Base-by-base conservation (phyloP, 371 early-diverging fungal genomes). In the Apophysomyces sp. region DNA sequence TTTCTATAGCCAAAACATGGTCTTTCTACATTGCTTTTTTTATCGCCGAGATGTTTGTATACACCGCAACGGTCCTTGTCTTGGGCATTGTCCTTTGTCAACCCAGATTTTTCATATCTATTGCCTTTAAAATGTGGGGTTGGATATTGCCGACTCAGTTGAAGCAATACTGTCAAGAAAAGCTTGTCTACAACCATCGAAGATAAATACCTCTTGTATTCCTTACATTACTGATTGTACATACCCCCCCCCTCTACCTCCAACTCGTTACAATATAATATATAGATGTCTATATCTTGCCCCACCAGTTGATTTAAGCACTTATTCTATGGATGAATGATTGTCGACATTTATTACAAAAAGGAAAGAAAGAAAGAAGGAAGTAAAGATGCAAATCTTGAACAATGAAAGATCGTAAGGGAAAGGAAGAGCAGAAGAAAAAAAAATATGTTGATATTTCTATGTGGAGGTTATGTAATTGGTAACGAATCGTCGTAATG, bases 401-500 rank as follows among this genome's bases (percentile, higher is more conserved):
- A 56, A 24, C 29, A 21, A 56, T 18, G 34, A 31, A 36, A 32
- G 28, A 18, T 15, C 16, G 28, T 8, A 55, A 26, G 6, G 16
- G 36, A 24, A 37, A 7, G 9, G 15, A 32, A 15, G 18, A 53
- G 30, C 12, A 24, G 29, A 28, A 11, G 18, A 2, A 28, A 30
- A 29, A 30, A 28, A 28, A 0, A 5, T 13, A 27, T 9, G 4
- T 53, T 51, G 39, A 28, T 32, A 60, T 9, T 40, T 44, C 49
- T 44, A 44, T 44, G 11, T 44, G 0, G 49, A 32, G 7, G 13
- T 74, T 26, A 76, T 56, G 13, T 76, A 74, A 28, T 34, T 58
- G 11, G 61, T 39, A 51, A 44, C 4, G 49, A 44, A 21, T 44
- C 49, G 21, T 65, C 68, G 52, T 80, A 86, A 74, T 92, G 92